Percentiles rank a stretch among this genome's conserved stretches.
phyloP scores from a whole-genome alignment of 140 eudicot genomes.

The Flaveria floridana region DNA sequence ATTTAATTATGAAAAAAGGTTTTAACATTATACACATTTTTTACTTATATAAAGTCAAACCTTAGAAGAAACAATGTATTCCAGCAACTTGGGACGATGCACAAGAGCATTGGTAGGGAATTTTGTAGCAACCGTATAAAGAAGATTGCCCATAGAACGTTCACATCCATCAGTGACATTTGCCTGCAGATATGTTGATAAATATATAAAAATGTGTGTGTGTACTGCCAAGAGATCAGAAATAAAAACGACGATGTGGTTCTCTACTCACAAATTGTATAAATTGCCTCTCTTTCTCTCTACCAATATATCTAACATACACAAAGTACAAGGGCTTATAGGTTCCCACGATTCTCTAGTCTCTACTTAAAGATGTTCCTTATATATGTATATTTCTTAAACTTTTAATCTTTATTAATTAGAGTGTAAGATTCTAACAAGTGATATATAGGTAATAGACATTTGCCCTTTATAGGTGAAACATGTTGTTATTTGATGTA shows the following conservation, averaged over 20 bases:
- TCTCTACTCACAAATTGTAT: too few relatives aligned
- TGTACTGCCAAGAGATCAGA: not conserved
- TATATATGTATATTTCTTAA: too few relatives aligned
- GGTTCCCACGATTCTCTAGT: too few relatives aligned
- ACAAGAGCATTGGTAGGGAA: constrained; percentile 85
- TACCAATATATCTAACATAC: too few relatives aligned
- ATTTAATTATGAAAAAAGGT: not conserved
- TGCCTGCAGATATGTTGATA: constrained; percentile 49
- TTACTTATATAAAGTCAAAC: constrained; percentile 33
- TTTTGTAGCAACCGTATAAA: constrained; percentile 82
- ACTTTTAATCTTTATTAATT: too few relatives aligned
- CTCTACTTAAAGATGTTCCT: too few relatives aligned
- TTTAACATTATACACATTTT: not conserved
- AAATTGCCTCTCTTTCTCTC: too few relatives aligned
- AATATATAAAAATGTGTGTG: not conserved
- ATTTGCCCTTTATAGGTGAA: too few relatives aligned
- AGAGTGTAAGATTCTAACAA: too few relatives aligned
- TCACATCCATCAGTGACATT: constrained; percentile 79
- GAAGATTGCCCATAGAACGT: constrained; percentile 69
- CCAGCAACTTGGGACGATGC: constrained; percentile 69
- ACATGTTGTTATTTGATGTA: too few relatives aligned
- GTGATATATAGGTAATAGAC: too few relatives aligned
- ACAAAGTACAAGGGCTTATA: too few relatives aligned
- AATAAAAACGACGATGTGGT: not conserved
- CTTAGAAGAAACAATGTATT: constrained; percentile 67